These are phyloP conservation scores for Phaeotremella skinneri DNA, from an alignment of 768 basidiomycete genomes.

Conservation along the genomic window DNA sequence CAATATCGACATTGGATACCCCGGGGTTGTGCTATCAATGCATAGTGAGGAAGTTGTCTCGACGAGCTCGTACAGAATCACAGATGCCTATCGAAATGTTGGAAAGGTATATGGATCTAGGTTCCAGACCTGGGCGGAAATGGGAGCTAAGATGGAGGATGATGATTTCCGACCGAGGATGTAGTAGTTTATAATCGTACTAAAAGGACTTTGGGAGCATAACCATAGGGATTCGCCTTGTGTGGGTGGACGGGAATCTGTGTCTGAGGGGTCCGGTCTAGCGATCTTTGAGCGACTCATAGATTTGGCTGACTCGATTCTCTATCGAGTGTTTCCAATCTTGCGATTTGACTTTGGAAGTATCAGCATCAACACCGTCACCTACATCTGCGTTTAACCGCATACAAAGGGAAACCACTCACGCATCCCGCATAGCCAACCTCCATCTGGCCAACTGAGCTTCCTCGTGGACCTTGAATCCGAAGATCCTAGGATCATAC, in stretches of 20 bases:
- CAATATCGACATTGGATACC: too few relatives aligned
- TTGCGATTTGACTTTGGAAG: constrained; percentile 54
- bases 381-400: neutral
- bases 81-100: constrained; percentile 52
- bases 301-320: constrained; percentile 29
- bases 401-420: constrained; percentile 41
- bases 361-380: neutral
- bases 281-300: neutral
- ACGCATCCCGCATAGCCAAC: constrained; percentile 85
- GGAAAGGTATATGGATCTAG: neutral
- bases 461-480: constrained; percentile 91
- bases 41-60: too few relatives aligned
- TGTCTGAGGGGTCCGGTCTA: too few relatives aligned
- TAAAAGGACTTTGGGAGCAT: too few relatives aligned
- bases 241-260: too few relatives aligned
- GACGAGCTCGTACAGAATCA: too few relatives aligned
- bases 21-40: too few relatives aligned
- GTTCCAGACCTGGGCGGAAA: too few relatives aligned
- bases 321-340: constrained; percentile 54
- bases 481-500: constrained; percentile 90
- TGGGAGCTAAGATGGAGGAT: too few relatives aligned
- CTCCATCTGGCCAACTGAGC: constrained; percentile 95
- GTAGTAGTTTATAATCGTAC: too few relatives aligned
- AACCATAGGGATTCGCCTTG: too few relatives aligned
- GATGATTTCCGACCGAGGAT: too few relatives aligned